Evolutionary conservation across 306 rosid species (phyloP), one percentile per base, ranked within the genome.

Genomic region (Rubus idaeus): DNA sequence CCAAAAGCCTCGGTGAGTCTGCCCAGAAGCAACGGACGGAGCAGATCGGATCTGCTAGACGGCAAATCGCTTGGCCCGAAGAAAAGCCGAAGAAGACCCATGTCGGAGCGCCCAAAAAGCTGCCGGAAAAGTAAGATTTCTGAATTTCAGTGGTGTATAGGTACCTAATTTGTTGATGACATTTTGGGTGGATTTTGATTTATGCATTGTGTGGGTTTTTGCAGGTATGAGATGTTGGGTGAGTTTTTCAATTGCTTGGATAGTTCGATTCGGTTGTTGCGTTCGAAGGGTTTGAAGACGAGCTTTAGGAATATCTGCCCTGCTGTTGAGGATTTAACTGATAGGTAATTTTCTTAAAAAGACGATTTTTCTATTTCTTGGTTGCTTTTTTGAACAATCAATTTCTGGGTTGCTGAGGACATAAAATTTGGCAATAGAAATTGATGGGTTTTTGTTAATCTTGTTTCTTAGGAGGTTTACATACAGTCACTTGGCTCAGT

Each of bases 401-500:
- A 23, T 23, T 23, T 23, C 26, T 23, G 26, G 26, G 26, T 23
- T 58, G 8, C 53, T 61, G 52, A 23, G 18, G 63, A 65, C 26
- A 17, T 17, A 5, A 51, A 26, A 37, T 55, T 17, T 8, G 53
- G 47, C 23, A 52, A 21, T 56, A 13, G 17, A 57, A 57, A 23
- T 18, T 44, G 69, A 56, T 57, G 21, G 21, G 23, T 4, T 8
- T 42, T 57, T 56, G 5, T 23, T 80, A 66, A 18, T 52, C 5
- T 72, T 4, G 49, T 13, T 53, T 55, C 2, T 11, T 74, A 91
- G 98, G 98, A 94, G 95, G 80, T 94, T 94, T 84, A 89, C 94
- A 0, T 80, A 79, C 46, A 23, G 73, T 47, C 91, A 91, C 85
- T 71, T 94, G 79, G 98, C 97, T 42, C 93, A 94, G 73, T 65